Base-by-base conservation (phyloP, 768 basidiomycete genomes). In the Lactarius tabidus region DNA sequence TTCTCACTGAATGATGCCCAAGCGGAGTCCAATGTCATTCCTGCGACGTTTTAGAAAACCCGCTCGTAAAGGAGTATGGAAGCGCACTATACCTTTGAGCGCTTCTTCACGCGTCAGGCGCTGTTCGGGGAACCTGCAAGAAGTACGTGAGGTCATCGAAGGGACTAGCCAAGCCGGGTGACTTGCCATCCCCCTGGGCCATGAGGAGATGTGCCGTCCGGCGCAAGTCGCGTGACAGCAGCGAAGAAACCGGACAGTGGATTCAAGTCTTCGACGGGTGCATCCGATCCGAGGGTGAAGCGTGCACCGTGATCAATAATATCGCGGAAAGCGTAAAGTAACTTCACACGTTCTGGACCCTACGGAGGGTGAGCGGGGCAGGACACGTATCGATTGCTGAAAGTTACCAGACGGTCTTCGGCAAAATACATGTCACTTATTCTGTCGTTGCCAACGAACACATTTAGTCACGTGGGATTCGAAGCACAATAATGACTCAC, bases 391-490 rank as follows among this genome's bases (percentile, higher is more conserved):
- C 14, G 31, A 36, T 43, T n/a, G 18, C 48, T 23, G 26, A 33
- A 31, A 64, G 83, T 70, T 69, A 91, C 91, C 70, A 96, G 74
- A 60, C 93, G 87, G 28, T 86, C 83, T 75, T 95, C 84, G 8
- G 91, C 93, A 73, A 90, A 96, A 82, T 87, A 88, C 93, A 96
- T 95, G 71, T 93, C 91, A 67, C 88, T 90, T 67, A 83, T 88
- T 60, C 88, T 89, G 70, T 63, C 4, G 6, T 70, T 59, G 54
- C 28, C n/a, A 52, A 63, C 57, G 48, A 53, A 63, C 57, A 52
- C 67, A 57, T 48, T 52, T 43, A 36, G 64, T 52, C 29, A 66
- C 31, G 28, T 51, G 26, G 33, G 48, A 65, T 56, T 20, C 39
- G 45, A 23, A 56, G 39, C 54, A 20, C 15, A 31, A 18, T 45